Evolutionary conservation across 352 stramenopile species (phyloP), one percentile per base, ranked within the genome.

Genomic region (Phytophthora podocarpi): DNA sequence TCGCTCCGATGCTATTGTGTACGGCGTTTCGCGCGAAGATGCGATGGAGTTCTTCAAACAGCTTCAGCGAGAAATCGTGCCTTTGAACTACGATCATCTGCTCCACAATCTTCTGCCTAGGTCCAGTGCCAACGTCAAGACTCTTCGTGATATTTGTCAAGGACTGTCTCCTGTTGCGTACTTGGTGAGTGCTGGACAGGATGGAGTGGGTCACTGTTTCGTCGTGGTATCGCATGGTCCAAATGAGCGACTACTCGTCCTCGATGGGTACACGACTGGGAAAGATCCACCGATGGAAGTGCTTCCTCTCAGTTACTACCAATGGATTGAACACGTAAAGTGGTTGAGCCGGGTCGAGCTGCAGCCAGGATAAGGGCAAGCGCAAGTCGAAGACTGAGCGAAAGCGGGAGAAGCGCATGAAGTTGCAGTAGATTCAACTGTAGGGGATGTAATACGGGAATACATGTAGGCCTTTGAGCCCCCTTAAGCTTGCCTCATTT

Each of bases 401-500:
- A 18, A 50, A 35, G 15, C 20, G 12, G 3, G 16, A 35, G 23
- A 61, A 53, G 23, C 8, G 23, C 2, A 2, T 39, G 32, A 50
- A 39, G 23, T n/a, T n/a, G 26, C 28, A 49, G 42, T 8, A 37
- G 23, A 10, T 32, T 12, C 21, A 34, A 11, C 15, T 4, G 12
- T 30, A 31, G 23, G 35, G 28, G 39, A 45, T 52, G 39, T 39
- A 60, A 52, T 35, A 2, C 43, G 24, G 43, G 52, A 63, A 42
- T 49, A 55, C 32, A 50, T 54, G 41, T 55, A n/a, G 42, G 26
- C 24, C 42, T 26, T 55, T 34, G 34, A 10, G 24, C 24, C 34
- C 54, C 42, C 53, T 6, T 26, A 23, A 15, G 0, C 10, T 20
- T 39, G 4, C 10, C 49, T 48, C 34, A 42, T 23, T 18, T 9